phyloP scores from a whole-genome alignment of 805 yeast species.

The Yarrowia deformans region DNA sequence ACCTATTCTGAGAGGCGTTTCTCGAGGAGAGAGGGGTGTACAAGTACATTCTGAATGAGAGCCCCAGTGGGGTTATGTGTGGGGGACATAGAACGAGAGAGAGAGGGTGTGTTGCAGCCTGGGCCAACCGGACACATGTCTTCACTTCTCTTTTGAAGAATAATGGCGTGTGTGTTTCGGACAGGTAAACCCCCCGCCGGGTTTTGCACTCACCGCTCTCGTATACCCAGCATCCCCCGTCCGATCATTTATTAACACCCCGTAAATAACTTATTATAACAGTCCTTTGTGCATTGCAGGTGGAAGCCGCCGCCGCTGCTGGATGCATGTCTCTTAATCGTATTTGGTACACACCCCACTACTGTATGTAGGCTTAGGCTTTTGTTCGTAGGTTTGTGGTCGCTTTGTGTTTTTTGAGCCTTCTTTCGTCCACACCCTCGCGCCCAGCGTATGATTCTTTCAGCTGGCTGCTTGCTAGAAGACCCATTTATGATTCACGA shows the following conservation, averaged over 20 bases:
- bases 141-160: background rate
- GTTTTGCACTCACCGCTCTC: background rate
- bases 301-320: background rate
- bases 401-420: background rate
- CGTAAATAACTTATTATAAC: constrained; percentile 14
- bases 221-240: constrained; percentile 13
- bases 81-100: too few relatives aligned
- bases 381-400: background rate
- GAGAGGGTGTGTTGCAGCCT: too few relatives aligned
- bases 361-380: too few relatives aligned
- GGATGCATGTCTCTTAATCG: background rate
- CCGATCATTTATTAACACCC: constrained; percentile 16
- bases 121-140: background rate
- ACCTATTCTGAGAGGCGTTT: too few relatives aligned
- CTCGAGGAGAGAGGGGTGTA: background rate
- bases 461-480: constrained; percentile 1
- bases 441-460: background rate
- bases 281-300: constrained; percentile 2
- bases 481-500: constrained; percentile 10
- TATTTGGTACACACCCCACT: too few relatives aligned
- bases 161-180: too few relatives aligned
- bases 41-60: background rate
- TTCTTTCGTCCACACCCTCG: too few relatives aligned
- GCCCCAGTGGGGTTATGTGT: background rate
- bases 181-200: too few relatives aligned